Conservation (phyloP, 768 basidiomycete genomes). For the Termitomyces sp. region DNA sequence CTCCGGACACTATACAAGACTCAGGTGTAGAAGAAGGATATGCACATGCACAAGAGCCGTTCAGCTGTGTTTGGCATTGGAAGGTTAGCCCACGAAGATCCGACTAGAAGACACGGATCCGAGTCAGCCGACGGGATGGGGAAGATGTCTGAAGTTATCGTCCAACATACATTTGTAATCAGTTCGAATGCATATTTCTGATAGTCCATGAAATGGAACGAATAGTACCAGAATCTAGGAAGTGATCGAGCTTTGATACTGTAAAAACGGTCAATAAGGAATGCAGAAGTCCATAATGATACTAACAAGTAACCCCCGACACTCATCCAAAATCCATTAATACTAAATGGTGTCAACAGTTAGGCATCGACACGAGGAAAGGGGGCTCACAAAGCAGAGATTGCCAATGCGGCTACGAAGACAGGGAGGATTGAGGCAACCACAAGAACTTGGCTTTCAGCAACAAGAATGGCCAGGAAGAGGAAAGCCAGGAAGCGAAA, state of each 20-base stretch:
- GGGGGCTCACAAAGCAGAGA: conserved; percentile 39
- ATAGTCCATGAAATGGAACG: conserved; percentile 53
- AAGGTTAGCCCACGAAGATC: conserved; percentile 47
- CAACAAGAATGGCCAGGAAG: conserved; percentile 49
- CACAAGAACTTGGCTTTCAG: conserved; percentile 49
- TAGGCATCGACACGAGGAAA: neutral
- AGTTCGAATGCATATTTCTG: conserved; percentile 43
- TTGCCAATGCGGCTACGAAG: conserved; percentile 58
- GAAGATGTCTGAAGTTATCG: conserved; percentile 11
- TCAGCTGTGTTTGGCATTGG: conserved; percentile 30
- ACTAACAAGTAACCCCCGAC: conserved; percentile 44
- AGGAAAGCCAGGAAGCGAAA: conserved; percentile 55
- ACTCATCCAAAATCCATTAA: conserved; percentile 60
- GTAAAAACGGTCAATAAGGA: conserved; percentile 11
- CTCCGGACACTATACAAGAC: conserved; percentile 44
- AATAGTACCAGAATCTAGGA: conserved; percentile 57
- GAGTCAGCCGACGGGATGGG: conserved; percentile 23
- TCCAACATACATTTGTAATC: conserved; percentile 27
- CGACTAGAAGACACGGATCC: conserved; percentile 25
- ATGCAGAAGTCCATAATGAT: neutral
- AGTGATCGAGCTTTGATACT: conserved; percentile 52
- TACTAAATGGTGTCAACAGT: conserved; percentile 11
- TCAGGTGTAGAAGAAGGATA: conserved; percentile 44
- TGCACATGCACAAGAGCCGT: conserved; percentile 42
- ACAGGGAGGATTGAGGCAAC: conserved; percentile 50